Base-by-base conservation (phyloP, 139 green algal species). In the Chloropicon primus region DNA sequence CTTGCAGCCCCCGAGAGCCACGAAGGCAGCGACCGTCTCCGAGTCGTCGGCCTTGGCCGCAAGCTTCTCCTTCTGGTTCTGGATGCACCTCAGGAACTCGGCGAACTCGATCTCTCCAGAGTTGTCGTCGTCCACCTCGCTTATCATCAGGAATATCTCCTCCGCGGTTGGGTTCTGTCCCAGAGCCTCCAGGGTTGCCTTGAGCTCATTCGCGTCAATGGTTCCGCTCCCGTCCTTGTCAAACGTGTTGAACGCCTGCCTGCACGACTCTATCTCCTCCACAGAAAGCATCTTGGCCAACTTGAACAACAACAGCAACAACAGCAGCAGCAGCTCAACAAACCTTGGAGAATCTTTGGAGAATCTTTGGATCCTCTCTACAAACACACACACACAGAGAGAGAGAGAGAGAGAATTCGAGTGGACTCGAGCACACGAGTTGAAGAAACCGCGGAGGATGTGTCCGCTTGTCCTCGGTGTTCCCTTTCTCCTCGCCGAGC, bases 1-100 rank as follows among this genome's bases (percentile, higher is more conserved):
- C 0, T 53, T 21, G 72, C 91, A 88, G 29, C 91, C 91, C 0
- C 91, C 91, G 25, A 96, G 83, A 2, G 91, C 89, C 21, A 94
- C 85, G 79, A 95, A 96, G 0, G 91, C 91, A 73, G 93, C 90
- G 21, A 95, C 53, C 1, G 91, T 94, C 72, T 93, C 90, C 24
- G 80, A 78, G 54, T 96, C 88, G 53, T 90, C 85, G 2, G 74
- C 72, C 53, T 84, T 74, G 28, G 84, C 79, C 1, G 81, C 81
- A 72, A 23, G 5, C 10, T 22, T 24, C 22, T 22, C 28, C 73
- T 96, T 95, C 83, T 94, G 90, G 74, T 89, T 89, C 74, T 91
- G 78, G 24, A 95, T 92, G 0, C 85, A 28, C 41, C 86, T 84
- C 27, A 94, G 26, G 23, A 95, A 94, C 82, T 95, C 90, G 2